These are phyloP conservation scores for Breynia disticha DNA, from an alignment of 441 rosid species.

Conservation along the genomic window DNA sequence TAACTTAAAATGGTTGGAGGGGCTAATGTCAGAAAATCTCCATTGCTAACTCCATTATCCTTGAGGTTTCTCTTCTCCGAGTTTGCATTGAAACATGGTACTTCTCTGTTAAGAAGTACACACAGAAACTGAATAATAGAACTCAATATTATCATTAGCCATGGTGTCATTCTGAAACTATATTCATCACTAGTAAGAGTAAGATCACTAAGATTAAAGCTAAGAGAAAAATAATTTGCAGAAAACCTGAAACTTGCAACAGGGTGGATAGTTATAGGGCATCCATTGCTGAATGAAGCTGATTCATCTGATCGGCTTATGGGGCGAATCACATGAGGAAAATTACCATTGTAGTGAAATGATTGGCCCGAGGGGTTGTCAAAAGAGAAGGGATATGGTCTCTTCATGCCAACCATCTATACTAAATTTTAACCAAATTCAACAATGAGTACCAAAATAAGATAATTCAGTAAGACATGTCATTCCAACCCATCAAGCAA, in stretches of 20 bases:
- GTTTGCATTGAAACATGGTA: constrained; percentile 18
- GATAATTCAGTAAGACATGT: background rate
- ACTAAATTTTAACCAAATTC: constrained; percentile 16
- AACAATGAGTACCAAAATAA: background rate
- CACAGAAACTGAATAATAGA: background rate
- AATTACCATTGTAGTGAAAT: constrained; percentile 17
- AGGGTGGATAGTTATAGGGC: constrained; percentile 8
- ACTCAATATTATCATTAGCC: too few relatives aligned
- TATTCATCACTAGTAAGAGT: background rate
- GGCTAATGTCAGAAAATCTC: constrained; percentile 37
- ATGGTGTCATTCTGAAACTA: background rate
- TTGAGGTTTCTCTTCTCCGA: constrained; percentile 20
- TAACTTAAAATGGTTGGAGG: constrained; percentile 22
- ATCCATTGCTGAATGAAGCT: constrained; percentile 21
- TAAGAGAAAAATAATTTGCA: too few relatives aligned
- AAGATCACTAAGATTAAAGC: background rate
- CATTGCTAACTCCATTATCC: constrained; percentile 16
- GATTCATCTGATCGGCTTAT: constrained; percentile 25
- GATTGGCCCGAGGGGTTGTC: constrained; percentile 25
- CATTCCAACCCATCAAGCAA: background rate
- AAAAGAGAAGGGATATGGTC: constrained; percentile 35
- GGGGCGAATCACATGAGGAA: constrained; percentile 19
- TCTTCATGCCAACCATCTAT: constrained; percentile 45
- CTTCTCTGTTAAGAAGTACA: constrained; percentile 22
- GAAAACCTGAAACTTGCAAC: constrained; percentile 29